Base-by-base conservation (phyloP, 2,329 filamentous ascomycete genomes). In the Colletotrichum sp. region DNA sequence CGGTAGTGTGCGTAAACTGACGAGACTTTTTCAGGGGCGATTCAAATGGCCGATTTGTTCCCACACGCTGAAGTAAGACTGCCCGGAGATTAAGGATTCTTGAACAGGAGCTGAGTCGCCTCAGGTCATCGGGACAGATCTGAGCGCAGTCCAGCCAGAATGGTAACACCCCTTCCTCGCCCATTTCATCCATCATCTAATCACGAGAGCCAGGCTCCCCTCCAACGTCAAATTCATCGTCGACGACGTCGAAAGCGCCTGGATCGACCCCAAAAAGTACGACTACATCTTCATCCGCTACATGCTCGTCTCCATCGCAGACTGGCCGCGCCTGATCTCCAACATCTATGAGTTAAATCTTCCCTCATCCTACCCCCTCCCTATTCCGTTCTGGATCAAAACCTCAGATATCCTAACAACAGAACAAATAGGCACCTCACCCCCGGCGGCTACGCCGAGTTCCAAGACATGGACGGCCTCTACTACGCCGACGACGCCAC, bases 211-310 rank as follows among this genome's bases (percentile, higher is more conserved):
- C n/a, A n/a, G n/a, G n/a, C n/a, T n/a, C n/a, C n/a, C n/a, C n/a
- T 89, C 87, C 39, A 94, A 94, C 78, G 90, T 92, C 75, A 88
- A 89, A 72, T 94, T 94, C 78, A 87, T 92, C 74, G 88, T 94
- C 36, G 92, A 94, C 81, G 92, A 94, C 80, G 89, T 90, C 34
- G 90, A 92, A 80, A 86, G 89, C 32, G 77, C 81, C 13, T 87
- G 86, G 86, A 82, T 86, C 78, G 84, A 83, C 80, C 79, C 82
- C 2, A 36, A 21, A 39, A 80, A 80, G 63, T 84, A 83, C 69
- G 81, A 83, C 68, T 84, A 79, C 76, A 81, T 86, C 78, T 82
- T 84, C n/a, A 30, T 34, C 32, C 52, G 75, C 8, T 70, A 66
- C 44, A 70, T 76, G 71, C 32, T 63, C 5, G 66, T 28, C 4